Percentiles rank a stretch among this genome's conserved stretches.
Conservation (phyloP, 176 grass and related monocot species). For the Pharus latifolius region DNA sequence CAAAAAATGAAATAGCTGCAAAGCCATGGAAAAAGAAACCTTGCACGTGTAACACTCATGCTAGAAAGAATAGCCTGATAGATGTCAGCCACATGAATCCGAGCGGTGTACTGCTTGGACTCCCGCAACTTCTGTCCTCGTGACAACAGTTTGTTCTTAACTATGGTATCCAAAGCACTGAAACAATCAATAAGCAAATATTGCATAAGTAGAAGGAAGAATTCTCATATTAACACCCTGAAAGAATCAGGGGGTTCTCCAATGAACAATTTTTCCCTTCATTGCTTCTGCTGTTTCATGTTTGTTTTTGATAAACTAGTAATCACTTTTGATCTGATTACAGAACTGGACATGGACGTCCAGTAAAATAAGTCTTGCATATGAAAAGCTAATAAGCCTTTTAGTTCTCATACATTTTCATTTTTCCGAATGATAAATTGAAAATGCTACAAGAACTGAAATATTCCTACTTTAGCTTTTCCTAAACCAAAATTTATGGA, state of each 20-base stretch:
- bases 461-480: too few species aligned
- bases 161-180: slow-evolving; percentile 86
- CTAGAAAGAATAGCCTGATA: slow-evolving; percentile 65
- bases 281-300: background rate
- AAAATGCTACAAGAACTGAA: too few species aligned
- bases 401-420: too few species aligned
- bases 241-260: background rate
- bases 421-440: too few species aligned
- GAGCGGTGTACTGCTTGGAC: slow-evolving; percentile 59
- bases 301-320: background rate
- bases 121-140: slow-evolving; percentile 45
- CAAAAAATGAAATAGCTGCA: background rate
- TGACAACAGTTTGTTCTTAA: slow-evolving; percentile 56
- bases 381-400: too few species aligned
- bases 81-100: slow-evolving; percentile 77
- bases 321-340: too few species aligned
- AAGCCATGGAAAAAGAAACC: slow-evolving; percentile 23
- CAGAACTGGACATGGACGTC: background rate
- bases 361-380: too few species aligned
- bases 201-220: background rate
- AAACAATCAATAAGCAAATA: slow-evolving; percentile 6
- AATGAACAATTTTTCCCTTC: background rate
- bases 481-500: too few species aligned
- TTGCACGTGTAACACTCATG: slow-evolving; percentile 36
- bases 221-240: background rate